Base-by-base conservation (phyloP, 257 asterid species). In the Lavandula angustifolia region DNA sequence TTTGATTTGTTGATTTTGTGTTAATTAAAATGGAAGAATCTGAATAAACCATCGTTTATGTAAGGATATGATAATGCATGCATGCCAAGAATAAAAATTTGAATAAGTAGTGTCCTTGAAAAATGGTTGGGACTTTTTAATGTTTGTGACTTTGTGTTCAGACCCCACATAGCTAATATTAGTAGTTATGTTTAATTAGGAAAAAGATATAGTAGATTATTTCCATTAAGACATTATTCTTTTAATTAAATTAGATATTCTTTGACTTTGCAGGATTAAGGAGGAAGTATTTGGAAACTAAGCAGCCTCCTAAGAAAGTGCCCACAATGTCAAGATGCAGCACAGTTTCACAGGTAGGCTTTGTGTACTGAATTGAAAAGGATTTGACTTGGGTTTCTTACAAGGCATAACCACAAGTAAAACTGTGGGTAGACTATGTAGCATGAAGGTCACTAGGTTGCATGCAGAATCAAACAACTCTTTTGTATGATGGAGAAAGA, bases 401-500 rank as follows among this genome's bases (percentile, higher is more conserved):
- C 73, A 71, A 64, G 62, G 56, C 71, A 64, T 54, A n/a, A 41
- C 40, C 48, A 12, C 62, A 38, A 37, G 43, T 50, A 62, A 48
- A 12, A 62, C 62, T 18, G 70, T 71, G 72, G 68, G 71, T 60
- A 44, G 68, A 72, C 60, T 62, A 68, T 18, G 40, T 18, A 60
- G 58, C 67, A 72, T 50, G 38, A 73, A 65, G 74, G 76, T 63
- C 34, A 76, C 68, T 54, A 40, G 56, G 64, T 4, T 46, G 52
- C 59, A 54, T 27, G 35, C 32, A 64, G 41, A 56, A 64, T 34
- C 53, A 54, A 44, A 44, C 13, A 22, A 42, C 14, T 53, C 52
- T 50, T 79, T 79, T 77, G 74, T 40, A 72, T 56, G 77, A 71
- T 75, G 84, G 86, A 69, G 64, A 81, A 70, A 77, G 62, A 68